Evolutionary conservation across 805 yeast genomes (phyloP).

Genomic region (Isabelozyma gotoi): DNA sequence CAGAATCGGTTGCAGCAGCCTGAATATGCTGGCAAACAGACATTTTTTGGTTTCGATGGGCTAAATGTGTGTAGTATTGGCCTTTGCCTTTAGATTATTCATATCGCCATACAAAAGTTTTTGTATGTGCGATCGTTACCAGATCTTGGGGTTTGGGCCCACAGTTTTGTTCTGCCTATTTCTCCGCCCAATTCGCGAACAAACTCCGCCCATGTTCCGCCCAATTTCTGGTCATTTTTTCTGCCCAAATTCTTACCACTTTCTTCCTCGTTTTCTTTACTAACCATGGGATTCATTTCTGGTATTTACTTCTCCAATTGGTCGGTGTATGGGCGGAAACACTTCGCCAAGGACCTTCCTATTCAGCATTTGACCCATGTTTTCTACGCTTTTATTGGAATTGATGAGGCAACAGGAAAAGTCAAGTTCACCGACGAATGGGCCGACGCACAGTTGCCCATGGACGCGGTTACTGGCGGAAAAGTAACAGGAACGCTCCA

Average conservation of each 20-base stretch:
- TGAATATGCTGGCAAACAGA: neutral
- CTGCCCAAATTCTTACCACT: constrained; percentile 3
- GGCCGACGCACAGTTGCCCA: constrained; percentile 57
- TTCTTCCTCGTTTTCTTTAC: neutral
- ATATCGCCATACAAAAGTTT: no score
- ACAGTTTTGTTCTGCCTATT: no score
- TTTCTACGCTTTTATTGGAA: constrained; percentile 72
- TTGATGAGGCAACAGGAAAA: constrained; percentile 54
- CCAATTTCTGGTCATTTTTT: neutral
- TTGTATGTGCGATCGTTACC: no score
- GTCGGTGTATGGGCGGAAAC: constrained; percentile 40
- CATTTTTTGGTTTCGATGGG: neutral
- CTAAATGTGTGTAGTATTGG: neutral
- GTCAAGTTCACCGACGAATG: constrained; percentile 59
- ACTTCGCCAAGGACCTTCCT: constrained; percentile 67
- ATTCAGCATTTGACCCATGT: constrained; percentile 58
- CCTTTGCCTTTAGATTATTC: no score
- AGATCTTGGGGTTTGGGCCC: no score
- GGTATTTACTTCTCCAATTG: constrained; percentile 53
- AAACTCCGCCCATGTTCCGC: no score
- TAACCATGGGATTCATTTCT: constrained; percentile 8
- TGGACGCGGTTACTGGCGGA: constrained; percentile 11
- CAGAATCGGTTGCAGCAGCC: neutral
- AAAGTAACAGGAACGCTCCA: constrained; percentile 48
- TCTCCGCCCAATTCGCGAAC: no score